Conservation (phyloP, 306 rosid species). For the Calophaca sinica region DNA sequence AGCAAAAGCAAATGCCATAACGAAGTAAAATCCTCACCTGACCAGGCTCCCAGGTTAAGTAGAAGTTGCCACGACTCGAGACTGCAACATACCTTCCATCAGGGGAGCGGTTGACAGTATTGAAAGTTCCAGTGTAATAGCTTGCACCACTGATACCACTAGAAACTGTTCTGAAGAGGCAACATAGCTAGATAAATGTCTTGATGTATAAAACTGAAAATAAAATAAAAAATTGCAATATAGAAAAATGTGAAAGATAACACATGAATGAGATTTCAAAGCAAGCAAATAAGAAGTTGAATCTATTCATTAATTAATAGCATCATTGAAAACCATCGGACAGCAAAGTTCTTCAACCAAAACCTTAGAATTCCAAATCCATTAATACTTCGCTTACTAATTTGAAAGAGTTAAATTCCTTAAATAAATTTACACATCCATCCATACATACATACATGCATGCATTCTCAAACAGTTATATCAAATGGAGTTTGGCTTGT, state of each 20-base stretch:
- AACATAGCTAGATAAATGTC: constrained; percentile 52
- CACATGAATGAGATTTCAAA: constrained; percentile 9
- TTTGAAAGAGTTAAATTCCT: constrained; percentile 9
- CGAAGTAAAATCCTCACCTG: constrained; percentile 66
- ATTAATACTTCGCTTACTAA: background rate
- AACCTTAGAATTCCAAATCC: background rate
- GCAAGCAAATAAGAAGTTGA: background rate
- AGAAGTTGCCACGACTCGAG: constrained; percentile 98
- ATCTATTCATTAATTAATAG: background rate
- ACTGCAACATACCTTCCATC: constrained; percentile 96
- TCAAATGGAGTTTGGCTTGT: constrained; percentile 21
- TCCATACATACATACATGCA: background rate
- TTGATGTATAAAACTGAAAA: constrained; percentile 36
- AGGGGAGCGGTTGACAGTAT: constrained; percentile 91
- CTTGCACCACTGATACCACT: constrained; percentile 99
- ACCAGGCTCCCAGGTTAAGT: constrained; percentile 97
- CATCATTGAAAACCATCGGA: background rate
- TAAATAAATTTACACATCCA: background rate
- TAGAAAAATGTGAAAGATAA: constrained; percentile 14
- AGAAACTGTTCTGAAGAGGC: constrained; percentile 94
- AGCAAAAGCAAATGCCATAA: constrained; percentile 30
- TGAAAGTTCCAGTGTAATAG: constrained; percentile 92
- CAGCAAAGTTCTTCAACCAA: background rate
- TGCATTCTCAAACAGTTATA: constrained; percentile 4
- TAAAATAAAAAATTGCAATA: background rate